These are phyloP conservation scores for Leccinum disarticulatum DNA, from an alignment of 768 basidiomycete genomes.

Conservation along the genomic window DNA sequence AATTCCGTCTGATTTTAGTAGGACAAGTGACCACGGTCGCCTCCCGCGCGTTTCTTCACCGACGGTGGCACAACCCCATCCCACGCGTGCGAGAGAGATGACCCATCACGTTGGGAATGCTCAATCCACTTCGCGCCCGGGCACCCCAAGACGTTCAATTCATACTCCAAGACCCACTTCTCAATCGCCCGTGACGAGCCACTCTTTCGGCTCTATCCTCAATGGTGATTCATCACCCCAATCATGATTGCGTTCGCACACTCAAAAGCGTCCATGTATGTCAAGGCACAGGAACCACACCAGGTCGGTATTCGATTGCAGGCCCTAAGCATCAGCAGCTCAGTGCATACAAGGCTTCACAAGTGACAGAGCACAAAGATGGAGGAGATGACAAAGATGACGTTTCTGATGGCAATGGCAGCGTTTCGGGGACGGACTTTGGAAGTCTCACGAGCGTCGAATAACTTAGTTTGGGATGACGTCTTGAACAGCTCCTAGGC, in stretches of 20 bases:
- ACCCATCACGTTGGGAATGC: conserved; percentile 13
- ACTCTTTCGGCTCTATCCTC: conserved; percentile 39
- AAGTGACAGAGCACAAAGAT: conserved; percentile 11
- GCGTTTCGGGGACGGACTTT: conserved; percentile 42
- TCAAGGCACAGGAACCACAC: conserved; percentile 33
- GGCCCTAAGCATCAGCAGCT: conserved; percentile 20
- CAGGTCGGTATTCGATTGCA: conserved; percentile 23
- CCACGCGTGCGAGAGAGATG: conserved; percentile 23
- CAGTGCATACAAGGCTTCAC: conserved; percentile 21
- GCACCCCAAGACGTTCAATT: conserved; percentile 27
- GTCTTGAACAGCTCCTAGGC: conserved; percentile 1
- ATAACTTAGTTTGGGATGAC: conserved; percentile 19
- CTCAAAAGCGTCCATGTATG: conserved; percentile 33
- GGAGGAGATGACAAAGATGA: conserved; percentile 28
- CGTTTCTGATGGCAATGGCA: conserved; percentile 39
- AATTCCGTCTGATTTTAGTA: background rate
- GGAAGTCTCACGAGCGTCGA: conserved; percentile 56
- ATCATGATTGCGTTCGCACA: conserved; percentile 38
- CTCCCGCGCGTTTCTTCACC: conserved; percentile 14
- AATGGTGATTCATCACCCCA: conserved; percentile 50
- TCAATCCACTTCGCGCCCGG: conserved; percentile 27
- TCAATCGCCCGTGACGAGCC: conserved; percentile 32
- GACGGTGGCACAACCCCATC: conserved; percentile 31
- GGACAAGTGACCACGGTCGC: conserved; percentile 8
- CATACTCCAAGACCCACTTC: conserved; percentile 30